These are phyloP conservation scores for Malus sieversii DNA, from an alignment of 306 rosid genomes.

Conservation along the genomic window DNA sequence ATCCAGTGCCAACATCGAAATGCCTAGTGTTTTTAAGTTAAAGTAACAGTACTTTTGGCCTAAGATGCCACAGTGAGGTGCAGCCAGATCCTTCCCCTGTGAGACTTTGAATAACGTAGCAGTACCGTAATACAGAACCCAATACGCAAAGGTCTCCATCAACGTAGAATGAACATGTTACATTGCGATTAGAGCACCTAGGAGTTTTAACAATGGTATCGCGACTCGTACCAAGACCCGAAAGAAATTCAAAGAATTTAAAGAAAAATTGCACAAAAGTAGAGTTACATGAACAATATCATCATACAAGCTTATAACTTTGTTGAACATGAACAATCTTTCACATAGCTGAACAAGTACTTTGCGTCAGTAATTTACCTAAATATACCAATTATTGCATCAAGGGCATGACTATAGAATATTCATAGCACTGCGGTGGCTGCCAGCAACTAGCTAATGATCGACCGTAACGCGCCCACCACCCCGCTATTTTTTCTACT, in stretches of 20 bases:
- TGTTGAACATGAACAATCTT: not conserved
- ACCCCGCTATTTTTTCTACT: not conserved
- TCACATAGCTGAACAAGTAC: not conserved
- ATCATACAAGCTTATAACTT: not conserved
- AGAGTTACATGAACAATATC: not conserved
- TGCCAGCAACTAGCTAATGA: conserved; percentile 2
- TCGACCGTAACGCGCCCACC: not conserved
- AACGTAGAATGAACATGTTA: too few relatives aligned
- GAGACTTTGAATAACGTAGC: too few relatives aligned
- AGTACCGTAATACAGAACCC: too few relatives aligned
- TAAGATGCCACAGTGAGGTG: too few relatives aligned
- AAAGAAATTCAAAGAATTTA: not conserved
- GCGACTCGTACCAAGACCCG: too few relatives aligned
- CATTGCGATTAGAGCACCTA: not conserved
- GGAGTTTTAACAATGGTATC: not conserved
- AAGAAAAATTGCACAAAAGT: not conserved
- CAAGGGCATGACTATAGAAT: not conserved
- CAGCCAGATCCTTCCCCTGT: too few relatives aligned
- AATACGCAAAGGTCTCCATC: too few relatives aligned
- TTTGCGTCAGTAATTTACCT: not conserved
- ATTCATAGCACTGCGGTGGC: not conserved
- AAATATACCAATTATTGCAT: not conserved
- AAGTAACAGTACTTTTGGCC: fast-evolving
- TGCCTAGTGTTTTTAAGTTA: too few relatives aligned
- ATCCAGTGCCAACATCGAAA: too few relatives aligned